A percentile compares a stretch with the other conserved stretches of the same genome.
Conservation (phyloP, 1,284 basidiomycete species). For the Boletus hoseneyae region DNA sequence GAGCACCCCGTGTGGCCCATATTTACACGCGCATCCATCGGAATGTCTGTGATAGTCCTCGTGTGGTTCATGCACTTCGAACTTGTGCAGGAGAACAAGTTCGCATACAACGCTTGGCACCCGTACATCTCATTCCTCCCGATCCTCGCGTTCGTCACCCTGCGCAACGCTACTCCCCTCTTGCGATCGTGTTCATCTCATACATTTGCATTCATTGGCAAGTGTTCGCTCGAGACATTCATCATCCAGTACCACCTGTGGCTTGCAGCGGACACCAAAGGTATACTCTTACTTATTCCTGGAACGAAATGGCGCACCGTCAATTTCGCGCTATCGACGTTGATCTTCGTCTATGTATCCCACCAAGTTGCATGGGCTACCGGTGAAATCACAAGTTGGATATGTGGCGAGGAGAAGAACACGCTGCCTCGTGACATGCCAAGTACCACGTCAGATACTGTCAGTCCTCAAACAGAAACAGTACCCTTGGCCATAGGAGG, state of each 20-base stretch:
- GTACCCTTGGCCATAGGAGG: constrained; percentile 9
- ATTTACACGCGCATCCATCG: constrained; percentile 46
- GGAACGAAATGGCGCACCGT: constrained; percentile 67
- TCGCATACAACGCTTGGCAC: constrained; percentile 82
- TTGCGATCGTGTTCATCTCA: constrained; percentile 68
- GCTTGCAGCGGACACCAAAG: constrained; percentile 85
- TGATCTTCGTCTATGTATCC: constrained; percentile 77
- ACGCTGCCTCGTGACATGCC: constrained; percentile 32
- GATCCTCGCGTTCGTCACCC: constrained; percentile 66
- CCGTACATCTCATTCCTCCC: constrained; percentile 82
- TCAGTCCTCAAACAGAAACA: constrained; percentile 4
- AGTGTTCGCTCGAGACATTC: constrained; percentile 82
- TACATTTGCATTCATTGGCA: constrained; percentile 78
- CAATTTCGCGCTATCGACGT: constrained; percentile 74
- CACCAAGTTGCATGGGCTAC: constrained; percentile 76
- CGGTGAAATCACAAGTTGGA: constrained; percentile 65
- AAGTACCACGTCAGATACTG: not conserved
- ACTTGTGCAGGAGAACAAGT: constrained; percentile 71
- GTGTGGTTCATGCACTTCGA: constrained; percentile 84
- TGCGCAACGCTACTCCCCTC: constrained; percentile 72
- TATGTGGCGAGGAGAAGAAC: constrained; percentile 47
- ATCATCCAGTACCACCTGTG: constrained; percentile 89
- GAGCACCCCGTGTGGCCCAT: constrained; percentile 68
- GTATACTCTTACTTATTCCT: constrained; percentile 76
- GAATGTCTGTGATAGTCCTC: constrained; percentile 50